These are phyloP conservation scores for Leishmania aethiopica DNA, from an alignment of 208 protist genomes.

Conservation along the genomic window DNA sequence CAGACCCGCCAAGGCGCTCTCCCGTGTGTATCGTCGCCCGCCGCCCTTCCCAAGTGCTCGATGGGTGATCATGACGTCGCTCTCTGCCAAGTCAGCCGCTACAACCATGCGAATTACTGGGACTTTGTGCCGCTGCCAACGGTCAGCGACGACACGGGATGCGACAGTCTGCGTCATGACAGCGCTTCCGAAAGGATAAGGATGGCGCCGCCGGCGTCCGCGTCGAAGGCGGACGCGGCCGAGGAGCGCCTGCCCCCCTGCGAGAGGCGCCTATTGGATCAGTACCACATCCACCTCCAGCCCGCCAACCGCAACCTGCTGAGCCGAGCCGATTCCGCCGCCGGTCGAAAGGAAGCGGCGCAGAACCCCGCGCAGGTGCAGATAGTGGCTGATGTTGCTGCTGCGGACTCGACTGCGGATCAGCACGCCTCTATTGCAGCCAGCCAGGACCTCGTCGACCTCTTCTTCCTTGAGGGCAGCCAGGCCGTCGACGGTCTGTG, in stretches of 20 bases:
- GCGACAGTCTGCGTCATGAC: neutral
- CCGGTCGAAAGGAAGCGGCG: neutral
- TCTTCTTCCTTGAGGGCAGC: slow-evolving; percentile 55
- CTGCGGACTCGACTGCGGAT: neutral
- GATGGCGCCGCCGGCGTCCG: slow-evolving; percentile 1
- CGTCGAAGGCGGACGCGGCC: neutral
- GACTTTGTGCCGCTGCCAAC: slow-evolving; percentile 25
- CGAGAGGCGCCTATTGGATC: slow-evolving; percentile 20
- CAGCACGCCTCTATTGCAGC: slow-evolving; percentile 18
- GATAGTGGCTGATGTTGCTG: neutral
- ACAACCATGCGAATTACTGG: slow-evolving; percentile 31
- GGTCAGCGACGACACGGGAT: neutral
- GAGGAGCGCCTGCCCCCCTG: slow-evolving; percentile 17
- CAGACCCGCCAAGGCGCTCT: neutral
- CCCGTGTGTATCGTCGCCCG: slow-evolving; percentile 5
- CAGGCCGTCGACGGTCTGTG: slow-evolving; percentile 38
- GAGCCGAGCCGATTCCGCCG: neutral
- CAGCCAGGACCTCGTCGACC: slow-evolving; percentile 43
- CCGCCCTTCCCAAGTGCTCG: slow-evolving; percentile 10
- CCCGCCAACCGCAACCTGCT: slow-evolving; percentile 2
- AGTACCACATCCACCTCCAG: slow-evolving; percentile 27
- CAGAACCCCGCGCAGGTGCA: slow-evolving; percentile 8
- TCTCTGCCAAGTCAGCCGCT: slow-evolving; percentile 49
- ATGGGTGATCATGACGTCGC: slow-evolving; percentile 36
- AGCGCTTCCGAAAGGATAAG: slow-evolving; percentile 12